These are phyloP conservation scores for Aspergillus diversus DNA, from an alignment of 495 filamentous ascomycete genomes.

Conservation along the genomic window DNA sequence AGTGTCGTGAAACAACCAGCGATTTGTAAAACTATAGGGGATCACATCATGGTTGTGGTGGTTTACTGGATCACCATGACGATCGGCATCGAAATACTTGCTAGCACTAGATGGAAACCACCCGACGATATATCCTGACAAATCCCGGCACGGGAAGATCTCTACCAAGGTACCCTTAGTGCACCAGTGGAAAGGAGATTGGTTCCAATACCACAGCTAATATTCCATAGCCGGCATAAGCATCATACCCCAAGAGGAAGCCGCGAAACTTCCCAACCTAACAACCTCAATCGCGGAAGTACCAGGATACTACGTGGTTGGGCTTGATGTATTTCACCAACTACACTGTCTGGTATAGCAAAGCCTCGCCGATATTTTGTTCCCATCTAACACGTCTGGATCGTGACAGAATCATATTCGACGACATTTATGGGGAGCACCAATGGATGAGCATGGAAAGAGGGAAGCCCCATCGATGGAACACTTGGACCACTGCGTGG, in stretches of 20 bases:
- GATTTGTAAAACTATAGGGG: no score
- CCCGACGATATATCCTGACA: no score
- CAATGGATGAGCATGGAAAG: background rate
- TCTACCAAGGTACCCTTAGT: background rate
- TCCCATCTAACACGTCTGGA: no score
- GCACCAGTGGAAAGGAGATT: background rate
- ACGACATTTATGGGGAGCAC: background rate
- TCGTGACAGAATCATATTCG: conserved; percentile 8
- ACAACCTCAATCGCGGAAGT: conserved; percentile 17
- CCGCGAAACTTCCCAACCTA: conserved; percentile 21
- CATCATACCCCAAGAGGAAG: background rate
- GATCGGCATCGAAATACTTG: no score
- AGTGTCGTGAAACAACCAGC: no score
- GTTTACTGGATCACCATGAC: no score
- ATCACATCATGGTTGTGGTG: no score
- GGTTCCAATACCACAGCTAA: background rate
- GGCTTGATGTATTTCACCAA: conserved; percentile 54
- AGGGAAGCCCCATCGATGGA: conserved; percentile 4
- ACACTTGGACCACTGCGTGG: conserved; percentile 23
- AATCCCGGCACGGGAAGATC: no score
- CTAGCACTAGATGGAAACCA: no score
- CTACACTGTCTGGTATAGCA: conserved; percentile 40
- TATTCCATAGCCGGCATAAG: background rate
- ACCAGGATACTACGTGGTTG: conserved; percentile 29
- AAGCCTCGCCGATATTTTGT: no score